phyloP scores from a whole-genome alignment of 1,139 yeast species.

The Nakaseomyces kungkrabaensis region DNA sequence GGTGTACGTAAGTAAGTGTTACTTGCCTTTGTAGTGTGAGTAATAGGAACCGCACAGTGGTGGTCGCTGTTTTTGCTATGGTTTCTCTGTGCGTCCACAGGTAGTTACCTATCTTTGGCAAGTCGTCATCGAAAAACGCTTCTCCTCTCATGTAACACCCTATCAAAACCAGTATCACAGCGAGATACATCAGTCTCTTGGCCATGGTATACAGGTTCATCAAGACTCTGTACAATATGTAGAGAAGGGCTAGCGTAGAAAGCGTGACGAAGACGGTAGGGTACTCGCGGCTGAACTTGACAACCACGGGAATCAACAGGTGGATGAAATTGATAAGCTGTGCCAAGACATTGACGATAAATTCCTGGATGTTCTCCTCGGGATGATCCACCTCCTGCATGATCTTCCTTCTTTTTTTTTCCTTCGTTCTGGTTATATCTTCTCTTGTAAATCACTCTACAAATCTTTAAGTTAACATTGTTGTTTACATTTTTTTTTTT shows the following conservation, averaged over 20 bases:
- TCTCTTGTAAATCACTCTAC: too few relatives aligned
- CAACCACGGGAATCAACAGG: conserved; percentile 3
- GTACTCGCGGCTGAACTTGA: conserved; percentile 4
- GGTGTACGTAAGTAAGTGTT: not conserved
- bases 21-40: not conserved
- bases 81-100: not conserved
- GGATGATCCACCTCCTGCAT: conserved; percentile 1
- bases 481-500: too few relatives aligned
- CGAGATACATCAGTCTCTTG: conserved; percentile 3
- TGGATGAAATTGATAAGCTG: conserved; percentile 2
- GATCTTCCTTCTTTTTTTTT: not conserved
- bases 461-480: too few relatives aligned
- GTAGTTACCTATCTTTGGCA: not conserved
- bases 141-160: conserved; percentile 3
- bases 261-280: not conserved
- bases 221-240: conserved; percentile 1
- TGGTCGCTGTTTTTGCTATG: not conserved
- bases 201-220: conserved; percentile 2
- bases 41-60: not conserved
- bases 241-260: not conserved
- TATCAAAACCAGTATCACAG: not conserved
- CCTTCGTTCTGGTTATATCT: too few relatives aligned
- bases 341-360: not conserved
- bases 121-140: conserved; percentile 3
- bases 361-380: conserved; percentile 1